These are phyloP conservation scores for Boletus subparvulus DNA, from an alignment of 768 basidiomycete species.

Conservation along the genomic window DNA sequence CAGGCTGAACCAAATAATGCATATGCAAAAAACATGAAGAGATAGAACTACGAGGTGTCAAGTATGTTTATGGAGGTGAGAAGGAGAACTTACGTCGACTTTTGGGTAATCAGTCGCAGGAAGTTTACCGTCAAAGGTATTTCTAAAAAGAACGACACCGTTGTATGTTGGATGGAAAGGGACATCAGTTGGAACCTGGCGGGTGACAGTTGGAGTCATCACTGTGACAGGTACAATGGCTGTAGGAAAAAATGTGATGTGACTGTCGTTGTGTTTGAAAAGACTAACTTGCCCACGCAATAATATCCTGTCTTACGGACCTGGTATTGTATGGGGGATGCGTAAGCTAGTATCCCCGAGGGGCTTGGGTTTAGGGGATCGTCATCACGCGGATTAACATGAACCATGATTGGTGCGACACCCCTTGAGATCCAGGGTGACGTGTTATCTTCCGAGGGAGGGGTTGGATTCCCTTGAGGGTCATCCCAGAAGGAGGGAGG, in stretches of 20 bases:
- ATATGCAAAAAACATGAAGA: constrained; percentile 82
- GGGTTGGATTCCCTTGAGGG: constrained; percentile 58
- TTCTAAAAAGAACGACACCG: constrained; percentile 81
- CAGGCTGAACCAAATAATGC: constrained; percentile 63
- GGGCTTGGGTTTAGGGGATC: constrained; percentile 49
- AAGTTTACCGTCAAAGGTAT: constrained; percentile 84
- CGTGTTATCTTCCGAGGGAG: constrained; percentile 45
- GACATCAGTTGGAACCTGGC: constrained; percentile 48
- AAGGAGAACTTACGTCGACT: constrained; percentile 69
- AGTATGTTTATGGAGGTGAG: neutral
- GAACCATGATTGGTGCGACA: constrained; percentile 6
- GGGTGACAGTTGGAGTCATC: constrained; percentile 37
- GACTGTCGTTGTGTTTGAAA: neutral
- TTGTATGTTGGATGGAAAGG: constrained; percentile 74
- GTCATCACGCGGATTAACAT: constrained; percentile 18
- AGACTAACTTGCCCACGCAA: constrained; percentile 78
- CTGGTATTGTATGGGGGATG: constrained; percentile 74
- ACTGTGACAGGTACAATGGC: constrained; percentile 89
- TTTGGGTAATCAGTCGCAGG: constrained; percentile 96
- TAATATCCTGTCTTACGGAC: constrained; percentile 92
- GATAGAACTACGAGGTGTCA: constrained; percentile 67
- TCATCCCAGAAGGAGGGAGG: constrained; percentile 54
- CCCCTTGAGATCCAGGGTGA: constrained; percentile 48
- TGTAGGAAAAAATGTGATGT: constrained; percentile 29
- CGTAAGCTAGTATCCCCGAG: constrained; percentile 53